Base-by-base conservation (phyloP, 225 moss, liverwort and hornwort species). In the Asterella californica region DNA sequence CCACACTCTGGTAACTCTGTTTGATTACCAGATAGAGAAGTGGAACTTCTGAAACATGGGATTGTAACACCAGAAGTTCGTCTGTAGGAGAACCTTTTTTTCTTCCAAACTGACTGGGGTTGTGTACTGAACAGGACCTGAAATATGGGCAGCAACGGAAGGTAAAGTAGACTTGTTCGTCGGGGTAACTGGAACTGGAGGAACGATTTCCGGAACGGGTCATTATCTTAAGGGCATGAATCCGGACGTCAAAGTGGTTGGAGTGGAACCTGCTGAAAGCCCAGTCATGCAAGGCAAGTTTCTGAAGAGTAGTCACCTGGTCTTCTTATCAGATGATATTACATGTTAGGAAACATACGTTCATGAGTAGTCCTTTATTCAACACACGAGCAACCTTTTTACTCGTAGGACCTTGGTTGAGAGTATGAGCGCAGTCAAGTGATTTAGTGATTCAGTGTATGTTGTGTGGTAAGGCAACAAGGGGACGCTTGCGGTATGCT, bases 141-240 rank as follows among this genome's bases (percentile, higher is more conserved):
- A 97, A 81, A 83, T 94, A 75, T 97, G 96, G 96, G 87, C 83
- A 27, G 91, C 89, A 34, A 92, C 94, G 5, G 91, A 84, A 82
- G 94, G 96, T 70, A 90, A 91, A 78, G 84, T 97, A 2, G 94
- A 97, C 84, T 88, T 91, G 70, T 93, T 96, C 70, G 90, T 97
- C 54, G 83, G 82, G 49, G 81, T 9, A 12, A 81, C 82, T 45
- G 96, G 96, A 52, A 93, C 96, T 15, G 96, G 96, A 6, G 94
- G 96, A 33, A 94, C 96, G 53, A 75, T 91, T 32, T 75, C 89
- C 8, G 96, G 96, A 78, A 0, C 75, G 27, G 93, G 94, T 48
- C 89, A 87, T 48, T 97, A 93, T 80, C 90, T 94, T 7, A 91
- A 88, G 82, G 88, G 81, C 77, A 82, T 84, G 78, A 94, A 91